Conservation (phyloP, 176 grass and related monocot species). For the maize (Zea mays) region DNA sequence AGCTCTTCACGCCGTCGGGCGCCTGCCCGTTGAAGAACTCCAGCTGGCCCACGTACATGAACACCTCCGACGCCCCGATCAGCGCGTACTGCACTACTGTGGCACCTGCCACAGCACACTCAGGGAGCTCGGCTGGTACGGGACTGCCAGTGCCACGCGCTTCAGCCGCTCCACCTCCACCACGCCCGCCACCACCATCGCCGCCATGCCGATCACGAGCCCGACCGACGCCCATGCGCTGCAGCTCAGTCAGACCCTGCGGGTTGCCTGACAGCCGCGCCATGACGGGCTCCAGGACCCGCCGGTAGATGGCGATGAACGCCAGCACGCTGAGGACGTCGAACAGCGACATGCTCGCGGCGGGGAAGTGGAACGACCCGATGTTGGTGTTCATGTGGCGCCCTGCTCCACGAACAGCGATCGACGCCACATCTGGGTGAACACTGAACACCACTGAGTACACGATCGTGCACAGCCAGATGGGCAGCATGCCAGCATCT, state of each 20-base stretch:
- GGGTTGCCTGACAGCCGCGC: slow-evolving; percentile 50
- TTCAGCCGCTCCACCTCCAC: slow-evolving; percentile 66
- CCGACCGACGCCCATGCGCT: slow-evolving; percentile 86
- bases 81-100: slow-evolving; percentile 73
- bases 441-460: slow-evolving; percentile 93
- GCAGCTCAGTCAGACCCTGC: slow-evolving; percentile 70
- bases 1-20: slow-evolving; percentile 86
- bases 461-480: slow-evolving; percentile 87
- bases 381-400: slow-evolving; percentile 63
- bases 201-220: slow-evolving; percentile 67
- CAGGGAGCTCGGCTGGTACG: slow-evolving; percentile 55
- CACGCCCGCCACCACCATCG: slow-evolving; percentile 60
- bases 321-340: slow-evolving; percentile 71
- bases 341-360: slow-evolving; percentile 88
- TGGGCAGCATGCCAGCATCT: slow-evolving; percentile 84
- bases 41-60: slow-evolving; percentile 89
- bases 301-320: slow-evolving; percentile 69
- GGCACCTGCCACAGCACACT: slow-evolving; percentile 79
- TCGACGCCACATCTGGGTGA: too few relatives aligned
- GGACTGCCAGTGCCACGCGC: slow-evolving; percentile 25
- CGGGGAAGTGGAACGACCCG: slow-evolving; percentile 64
- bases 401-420: slow-evolving; percentile 93
- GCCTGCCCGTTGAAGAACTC: slow-evolving; percentile 88
- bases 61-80: slow-evolving; percentile 84
- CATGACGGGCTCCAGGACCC: slow-evolving; percentile 49